Evolutionary conservation across 2,329 filamentous ascomycete species (phyloP), one percentile per base, ranked within the genome.

Genomic region (Colletotrichum costaricense): DNA sequence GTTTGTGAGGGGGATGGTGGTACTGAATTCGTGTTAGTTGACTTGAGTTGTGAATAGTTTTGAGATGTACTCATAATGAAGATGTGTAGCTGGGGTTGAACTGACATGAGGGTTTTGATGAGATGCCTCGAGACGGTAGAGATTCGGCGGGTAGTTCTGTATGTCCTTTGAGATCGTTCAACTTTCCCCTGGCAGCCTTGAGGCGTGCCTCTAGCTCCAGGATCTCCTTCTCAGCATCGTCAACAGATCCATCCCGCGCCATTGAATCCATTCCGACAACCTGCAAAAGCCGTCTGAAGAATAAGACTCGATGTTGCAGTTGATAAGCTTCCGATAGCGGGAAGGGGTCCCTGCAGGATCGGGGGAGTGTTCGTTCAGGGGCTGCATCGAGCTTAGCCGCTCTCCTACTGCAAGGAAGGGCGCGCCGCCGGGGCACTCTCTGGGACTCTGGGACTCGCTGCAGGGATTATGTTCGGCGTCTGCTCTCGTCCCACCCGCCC

Each of bases 151-250:
- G 8, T 74, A 78, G 46, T 69, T 78, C 38, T 70, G 64, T 65
- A 74, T 80, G 14, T 76, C 76, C 35, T 78, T 83, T 71, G 91
- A 83, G 76, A 14, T 69, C 75, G 28, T 79, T 83, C 72, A 91
- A 82, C 65, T 85, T 87, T 28, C 80, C 78, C 79, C 83, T 86
- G 57, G 86, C 85, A 22, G 79, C 80, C 12, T 80, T 84, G 63
- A 93, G 84, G 60, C 84, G 85, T 46, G 80, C 79, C 79, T 94
- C 90, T 12, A 94, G 84, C 24, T 88, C 85, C 8, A 83, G 82
- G 74, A 94, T 90, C 80, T 93, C 91, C 80, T 87, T 79, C 73
- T 86, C 81, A 33, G 84, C 79, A 14, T 76, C 75, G 3, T 79
- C 76, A 38, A 80, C 74, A 35, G 75, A 76, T 8, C 69, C 73